Evolutionary conservation across 2,329 filamentous ascomycete species (phyloP).

Genomic region (Ascochyta rabiei): DNA sequence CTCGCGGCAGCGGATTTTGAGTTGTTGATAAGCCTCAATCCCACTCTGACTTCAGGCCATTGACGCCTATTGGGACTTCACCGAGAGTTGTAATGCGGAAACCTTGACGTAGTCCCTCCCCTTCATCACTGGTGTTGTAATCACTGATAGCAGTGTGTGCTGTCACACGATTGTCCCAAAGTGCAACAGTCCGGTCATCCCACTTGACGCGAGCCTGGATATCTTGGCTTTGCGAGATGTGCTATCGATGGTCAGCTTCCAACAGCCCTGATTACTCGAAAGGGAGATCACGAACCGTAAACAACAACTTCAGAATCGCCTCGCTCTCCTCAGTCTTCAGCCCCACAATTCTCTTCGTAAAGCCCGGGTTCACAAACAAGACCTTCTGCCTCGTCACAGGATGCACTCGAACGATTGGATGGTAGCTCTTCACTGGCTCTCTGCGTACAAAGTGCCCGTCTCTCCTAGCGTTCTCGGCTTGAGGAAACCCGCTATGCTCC

Average conservation of each 20-base stretch:
- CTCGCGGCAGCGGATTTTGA: too few relatives aligned
- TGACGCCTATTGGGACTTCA: conserved; percentile 26
- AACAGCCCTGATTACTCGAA: conserved; percentile 22
- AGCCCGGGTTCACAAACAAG: conserved; percentile 79
- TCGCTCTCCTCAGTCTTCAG: conserved; percentile 82
- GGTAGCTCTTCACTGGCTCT: conserved; percentile 29
- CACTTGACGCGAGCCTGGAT: conserved; percentile 76
- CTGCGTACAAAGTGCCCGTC: conserved; percentile 43
- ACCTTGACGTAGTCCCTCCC: conserved; percentile 30
- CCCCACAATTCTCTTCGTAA: conserved; percentile 78
- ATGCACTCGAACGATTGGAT: conserved; percentile 72
- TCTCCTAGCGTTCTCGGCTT: conserved; percentile 67
- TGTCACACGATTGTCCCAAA: conserved; percentile 83
- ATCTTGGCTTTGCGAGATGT: conserved; percentile 71
- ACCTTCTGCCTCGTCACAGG: conserved; percentile 80
- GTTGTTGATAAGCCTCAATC: conserved; percentile 4
- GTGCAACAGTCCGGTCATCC: conserved; percentile 75
- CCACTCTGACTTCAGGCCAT: conserved; percentile 29
- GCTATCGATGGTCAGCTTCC: conserved; percentile 54
- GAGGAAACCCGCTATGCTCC: conserved; percentile 76
- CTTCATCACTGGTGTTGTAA: conserved; percentile 49
- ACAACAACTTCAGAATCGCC: conserved; percentile 73
- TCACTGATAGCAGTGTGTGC: conserved; percentile 78
- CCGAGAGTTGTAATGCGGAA: conserved; percentile 35
- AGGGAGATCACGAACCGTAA: conserved; percentile 43